Evolutionary conservation across 129 eudicot species (phyloP).

Genomic region (Kitagawia praeruptora): DNA sequence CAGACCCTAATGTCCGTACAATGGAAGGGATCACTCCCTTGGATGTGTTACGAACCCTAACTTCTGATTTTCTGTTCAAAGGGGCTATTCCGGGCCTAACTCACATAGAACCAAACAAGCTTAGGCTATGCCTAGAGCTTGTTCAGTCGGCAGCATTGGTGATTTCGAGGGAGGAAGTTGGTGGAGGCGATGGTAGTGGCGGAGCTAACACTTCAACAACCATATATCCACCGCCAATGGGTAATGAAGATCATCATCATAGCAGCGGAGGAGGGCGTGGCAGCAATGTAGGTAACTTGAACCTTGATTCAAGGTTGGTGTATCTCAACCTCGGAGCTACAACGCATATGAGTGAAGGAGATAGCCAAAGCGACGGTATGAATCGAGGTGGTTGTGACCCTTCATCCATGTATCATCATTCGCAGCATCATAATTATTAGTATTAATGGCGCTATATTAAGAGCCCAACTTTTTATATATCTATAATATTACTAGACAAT

Average conservation of each 20-base stretch:
- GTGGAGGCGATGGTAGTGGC: slow-evolving; percentile 14
- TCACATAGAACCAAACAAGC: slow-evolving; percentile 89
- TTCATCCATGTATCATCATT: slow-evolving; percentile 60
- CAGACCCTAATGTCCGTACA: slow-evolving; percentile 84
- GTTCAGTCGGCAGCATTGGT: slow-evolving; percentile 99
- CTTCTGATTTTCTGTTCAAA: slow-evolving; percentile 84
- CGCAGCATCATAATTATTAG: slow-evolving; percentile 63
- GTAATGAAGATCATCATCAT: slow-evolving; percentile 30
- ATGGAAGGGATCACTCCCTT: slow-evolving; percentile 87
- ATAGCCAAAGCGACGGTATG: slow-evolving; percentile 38
- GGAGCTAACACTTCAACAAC: slow-evolving; percentile 24
- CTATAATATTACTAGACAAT: neutral
- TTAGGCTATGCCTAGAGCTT: slow-evolving; percentile 83
- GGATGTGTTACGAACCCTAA: slow-evolving; percentile 77
- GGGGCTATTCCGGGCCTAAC: slow-evolving; percentile 85
- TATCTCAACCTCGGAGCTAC: slow-evolving; percentile 74
- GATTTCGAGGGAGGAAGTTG: slow-evolving; percentile 75
- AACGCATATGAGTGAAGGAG: slow-evolving; percentile 52
- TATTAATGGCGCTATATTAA: slow-evolving; percentile 15
- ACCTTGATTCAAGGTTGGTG: slow-evolving; percentile 72
- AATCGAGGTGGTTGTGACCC: slow-evolving; percentile 50
- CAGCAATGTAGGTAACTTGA: slow-evolving; percentile 37
- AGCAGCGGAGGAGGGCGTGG: slow-evolving; percentile 31
- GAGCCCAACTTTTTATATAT: slow-evolving; percentile 14
- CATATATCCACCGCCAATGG: slow-evolving; percentile 44